Evolutionary conservation across 441 rosid genomes (phyloP), one percentile per base, ranked within the genome.

Genomic region (Corymbia calophylla): DNA sequence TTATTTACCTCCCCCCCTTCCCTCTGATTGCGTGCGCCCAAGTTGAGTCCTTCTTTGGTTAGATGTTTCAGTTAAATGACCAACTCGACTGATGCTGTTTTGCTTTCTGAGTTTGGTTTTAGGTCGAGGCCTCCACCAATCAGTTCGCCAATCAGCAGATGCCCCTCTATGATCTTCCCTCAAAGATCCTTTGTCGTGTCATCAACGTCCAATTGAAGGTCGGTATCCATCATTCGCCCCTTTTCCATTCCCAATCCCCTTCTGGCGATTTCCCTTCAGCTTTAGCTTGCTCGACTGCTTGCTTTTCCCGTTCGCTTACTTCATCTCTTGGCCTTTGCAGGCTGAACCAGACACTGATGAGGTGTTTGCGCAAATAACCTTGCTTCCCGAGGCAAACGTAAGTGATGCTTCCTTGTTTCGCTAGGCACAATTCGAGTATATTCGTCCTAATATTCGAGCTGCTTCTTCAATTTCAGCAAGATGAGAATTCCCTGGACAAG

Each of bases 151-250:
- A 77, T 10, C 84, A 39, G 84, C 84, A 44, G 51, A 44, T 77
- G 84, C 51, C 84, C n/a, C 51, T 77, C 84, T 77, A 77, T 27
- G 23, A 44, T 13, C 51, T 77, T 44, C 51, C 84, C 84, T 77
- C 84, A 1, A 77, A 77, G 84, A 77, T 77, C 84, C 84, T 77
- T 23, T 77, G 84, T 27, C 84, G 84, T 23, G 84, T 44, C 51
- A 77, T 77, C 51, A 77, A 97, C 91, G 98, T 98, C 47, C 92
- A 91, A 13, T 90, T 98, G 89, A 96, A 96, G 98, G 99, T 96
- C 88, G 53, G 70, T 51, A 12, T 66, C 27, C n/a, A 12, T 54
- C 16, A 2, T 47, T 51, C 55, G 51, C 87, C 81, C 31, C 32
- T 58, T 87, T 64, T 91, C 17, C 15, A 80, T 89, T 47, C 87